A percentile compares a stretch with the other conserved stretches of the same genome.
These are phyloP conservation scores for Setaria italica DNA, from an alignment of 202 grass and related monocot genomes.

Conservation along the genomic window DNA sequence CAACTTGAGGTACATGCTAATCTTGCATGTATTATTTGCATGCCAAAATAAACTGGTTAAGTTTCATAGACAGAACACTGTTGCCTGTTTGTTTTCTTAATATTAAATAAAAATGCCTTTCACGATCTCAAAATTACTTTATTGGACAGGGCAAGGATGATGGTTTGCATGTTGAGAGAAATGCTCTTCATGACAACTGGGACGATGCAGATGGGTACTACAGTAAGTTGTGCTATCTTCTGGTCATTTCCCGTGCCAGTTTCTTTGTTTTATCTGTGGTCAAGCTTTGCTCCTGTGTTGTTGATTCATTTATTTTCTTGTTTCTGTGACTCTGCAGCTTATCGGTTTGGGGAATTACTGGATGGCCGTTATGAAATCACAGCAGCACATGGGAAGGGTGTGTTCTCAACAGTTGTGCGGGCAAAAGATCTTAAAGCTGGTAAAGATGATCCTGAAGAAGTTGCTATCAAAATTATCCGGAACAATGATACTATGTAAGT, in stretches of 20 bases:
- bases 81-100: not conserved
- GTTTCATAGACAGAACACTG: conserved; percentile 28
- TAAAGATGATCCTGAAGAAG: conserved; percentile 83
- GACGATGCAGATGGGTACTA: conserved; percentile 99
- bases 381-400: conserved; percentile 93
- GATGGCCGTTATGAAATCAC: conserved; percentile 96
- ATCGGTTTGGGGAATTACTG: conserved; percentile 89
- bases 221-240: conserved; percentile 68
- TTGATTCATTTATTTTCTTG: conserved; percentile 18
- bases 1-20: not conserved
- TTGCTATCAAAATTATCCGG: conserved; percentile 98
- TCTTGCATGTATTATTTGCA: conserved; percentile 10
- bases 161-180: conserved; percentile 69
- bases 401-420: conserved; percentile 95
- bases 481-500: conserved; percentile 98
- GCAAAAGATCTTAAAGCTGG: conserved; percentile 96
- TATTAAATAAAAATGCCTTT: conserved; percentile 14
- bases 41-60: not conserved
- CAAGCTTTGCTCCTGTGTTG: not conserved
- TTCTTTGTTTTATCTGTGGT: conserved; percentile 29
- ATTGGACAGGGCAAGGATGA: conserved; percentile 74
- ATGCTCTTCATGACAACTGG: conserved; percentile 92
- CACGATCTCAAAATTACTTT: conserved; percentile 12
- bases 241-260: not conserved
- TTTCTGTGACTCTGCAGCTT: conserved; percentile 56